Evolutionary conservation across 345 rosid species (phyloP).

Genomic region (Eucalyptus shirleyi): DNA sequence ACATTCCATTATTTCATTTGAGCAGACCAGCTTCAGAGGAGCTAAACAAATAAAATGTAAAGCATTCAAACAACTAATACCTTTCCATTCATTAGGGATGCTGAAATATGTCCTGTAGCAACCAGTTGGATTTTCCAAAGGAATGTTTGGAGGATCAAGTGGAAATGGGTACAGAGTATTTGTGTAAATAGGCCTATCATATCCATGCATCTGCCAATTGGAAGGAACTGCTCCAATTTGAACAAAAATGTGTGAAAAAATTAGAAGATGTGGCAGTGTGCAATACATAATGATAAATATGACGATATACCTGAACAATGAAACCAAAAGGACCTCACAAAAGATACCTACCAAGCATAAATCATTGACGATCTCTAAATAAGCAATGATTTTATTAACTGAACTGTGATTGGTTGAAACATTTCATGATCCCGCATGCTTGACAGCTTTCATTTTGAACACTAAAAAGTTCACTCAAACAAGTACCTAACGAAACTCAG

Average conservation of each 20-base stretch:
- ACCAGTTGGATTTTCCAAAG: slow-evolving; percentile 85
- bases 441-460: neutral
- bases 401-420: neutral
- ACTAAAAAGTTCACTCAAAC: neutral
- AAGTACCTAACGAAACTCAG: neutral
- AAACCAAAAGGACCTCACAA: neutral
- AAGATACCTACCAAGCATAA: neutral
- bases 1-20: neutral
- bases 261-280: neutral
- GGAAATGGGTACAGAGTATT: slow-evolving; percentile 72
- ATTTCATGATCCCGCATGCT: neutral
- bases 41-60: neutral
- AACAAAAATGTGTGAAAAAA: neutral
- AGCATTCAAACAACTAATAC: slow-evolving; percentile 14
- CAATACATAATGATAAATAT: neutral
- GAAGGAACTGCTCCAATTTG: slow-evolving; percentile 77
- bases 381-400: neutral
- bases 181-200: slow-evolving; percentile 86
- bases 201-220: slow-evolving; percentile 98
- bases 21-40: neutral
- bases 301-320: neutral
- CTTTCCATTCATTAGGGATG: slow-evolving; percentile 79
- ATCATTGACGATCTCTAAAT: neutral
- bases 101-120: slow-evolving; percentile 82
- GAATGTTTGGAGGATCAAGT: slow-evolving; percentile 70